Evolutionary conservation across 805 yeast species (phyloP).

Genomic region (Zygotorulaspora florentina): DNA sequence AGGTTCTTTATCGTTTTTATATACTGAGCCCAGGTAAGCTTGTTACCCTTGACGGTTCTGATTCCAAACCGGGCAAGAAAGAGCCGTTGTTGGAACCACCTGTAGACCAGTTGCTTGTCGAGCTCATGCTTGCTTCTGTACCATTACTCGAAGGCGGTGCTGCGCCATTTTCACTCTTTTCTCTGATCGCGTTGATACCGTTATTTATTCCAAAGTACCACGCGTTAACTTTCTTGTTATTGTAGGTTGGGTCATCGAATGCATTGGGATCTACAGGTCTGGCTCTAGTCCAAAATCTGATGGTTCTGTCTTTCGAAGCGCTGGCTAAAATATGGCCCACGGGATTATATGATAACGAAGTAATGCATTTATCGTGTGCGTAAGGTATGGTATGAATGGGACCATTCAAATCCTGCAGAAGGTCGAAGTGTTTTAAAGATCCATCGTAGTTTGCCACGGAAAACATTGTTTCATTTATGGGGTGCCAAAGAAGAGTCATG

Average conservation of each 20-base stretch:
- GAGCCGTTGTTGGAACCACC: neutral
- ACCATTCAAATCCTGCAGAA: constrained; percentile 35
- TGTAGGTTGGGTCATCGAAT: constrained; percentile 77
- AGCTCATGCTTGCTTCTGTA: constrained; percentile 4
- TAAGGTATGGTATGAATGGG: constrained; percentile 68
- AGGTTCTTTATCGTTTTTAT: constrained; percentile 1
- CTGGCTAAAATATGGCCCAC: constrained; percentile 86
- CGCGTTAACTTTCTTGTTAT: constrained; percentile 55
- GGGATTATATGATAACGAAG: constrained; percentile 89
- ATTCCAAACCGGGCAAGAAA: constrained; percentile 17
- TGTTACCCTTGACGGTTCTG: constrained; percentile 6
- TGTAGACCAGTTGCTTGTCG: constrained; percentile 3
- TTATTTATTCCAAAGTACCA: constrained; percentile 48
- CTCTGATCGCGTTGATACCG: constrained; percentile 35
- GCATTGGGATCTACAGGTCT: constrained; percentile 85
- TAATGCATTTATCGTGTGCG: constrained; percentile 93
- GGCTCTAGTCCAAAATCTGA: constrained; percentile 91
- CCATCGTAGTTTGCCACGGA: constrained; percentile 91
- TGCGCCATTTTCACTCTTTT: constrained; percentile 34
- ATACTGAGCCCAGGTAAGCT: constrained; percentile 17
- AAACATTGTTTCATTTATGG: constrained; percentile 71
- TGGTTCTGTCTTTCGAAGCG: constrained; percentile 90
- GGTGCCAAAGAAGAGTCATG: constrained; percentile 89
- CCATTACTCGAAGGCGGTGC: constrained; percentile 29
- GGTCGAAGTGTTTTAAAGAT: constrained; percentile 67